A percentile compares a stretch with the other conserved stretches of the same genome.
Evolutionary conservation across 225 moss, liverwort and hornwort species (phyloP).

Genomic region (Antitrichia curtipendula): DNA sequence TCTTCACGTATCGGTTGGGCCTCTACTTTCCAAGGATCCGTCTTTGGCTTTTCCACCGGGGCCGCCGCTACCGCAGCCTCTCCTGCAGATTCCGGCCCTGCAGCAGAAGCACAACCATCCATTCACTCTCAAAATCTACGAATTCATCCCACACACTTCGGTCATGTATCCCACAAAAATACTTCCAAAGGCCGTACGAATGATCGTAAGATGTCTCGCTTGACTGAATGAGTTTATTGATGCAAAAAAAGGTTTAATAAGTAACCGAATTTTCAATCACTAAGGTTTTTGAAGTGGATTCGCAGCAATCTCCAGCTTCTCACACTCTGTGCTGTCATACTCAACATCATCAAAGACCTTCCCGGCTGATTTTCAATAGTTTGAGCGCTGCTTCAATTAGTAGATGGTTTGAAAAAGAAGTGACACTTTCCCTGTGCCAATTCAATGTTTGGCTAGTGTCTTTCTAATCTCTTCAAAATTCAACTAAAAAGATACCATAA

Average conservation of each 20-base stretch:
- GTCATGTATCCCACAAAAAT: neutral
- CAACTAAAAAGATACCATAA: neutral
- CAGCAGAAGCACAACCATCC: neutral
- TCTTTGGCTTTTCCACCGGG: constrained; percentile 24
- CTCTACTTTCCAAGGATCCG: constrained; percentile 72
- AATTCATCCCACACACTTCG: neutral
- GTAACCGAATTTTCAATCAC: neutral
- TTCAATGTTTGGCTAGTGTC: neutral
- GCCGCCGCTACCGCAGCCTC: neutral
- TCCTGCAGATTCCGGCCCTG: constrained; percentile 7
- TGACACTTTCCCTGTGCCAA: neutral
- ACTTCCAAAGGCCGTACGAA: too few species aligned
- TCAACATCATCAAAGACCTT: neutral
- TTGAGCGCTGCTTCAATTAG: neutral
- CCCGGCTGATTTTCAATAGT: neutral
- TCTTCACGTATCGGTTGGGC: constrained; percentile 74
- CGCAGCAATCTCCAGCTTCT: neutral
- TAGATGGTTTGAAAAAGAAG: neutral
- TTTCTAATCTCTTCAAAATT: neutral
- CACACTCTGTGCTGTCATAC: neutral
- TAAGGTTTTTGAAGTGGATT: neutral
- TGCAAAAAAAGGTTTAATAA: too few species aligned
- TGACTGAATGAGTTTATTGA: neutral
- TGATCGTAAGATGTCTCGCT: neutral
- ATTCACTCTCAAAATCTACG: neutral